A percentile compares a stretch with the other conserved stretches of the same genome.
phyloP scores from a whole-genome alignment of 2,329 filamentous ascomycete species.

The Venturia oleaginea region DNA sequence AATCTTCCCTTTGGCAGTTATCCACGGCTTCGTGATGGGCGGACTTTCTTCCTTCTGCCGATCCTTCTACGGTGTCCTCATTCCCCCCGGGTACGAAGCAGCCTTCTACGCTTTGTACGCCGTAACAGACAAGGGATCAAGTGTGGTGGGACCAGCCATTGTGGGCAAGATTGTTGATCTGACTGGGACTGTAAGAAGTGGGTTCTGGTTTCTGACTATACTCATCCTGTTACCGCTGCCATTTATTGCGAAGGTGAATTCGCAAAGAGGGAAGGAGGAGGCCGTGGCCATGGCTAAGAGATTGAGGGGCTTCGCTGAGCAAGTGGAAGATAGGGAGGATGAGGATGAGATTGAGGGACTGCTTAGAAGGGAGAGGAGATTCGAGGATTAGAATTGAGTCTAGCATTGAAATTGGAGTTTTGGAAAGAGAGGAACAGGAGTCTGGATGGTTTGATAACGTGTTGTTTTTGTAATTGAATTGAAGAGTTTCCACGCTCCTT shows the following conservation, averaged over 20 bases:
- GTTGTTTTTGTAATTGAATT: neutral
- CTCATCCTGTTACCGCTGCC: slow-evolving; percentile 71
- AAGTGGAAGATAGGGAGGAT: slow-evolving; percentile 5
- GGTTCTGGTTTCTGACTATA: slow-evolving; percentile 77
- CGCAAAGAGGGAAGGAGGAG: slow-evolving; percentile 45
- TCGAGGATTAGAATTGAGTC: neutral
- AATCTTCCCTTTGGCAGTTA: slow-evolving; percentile 76
- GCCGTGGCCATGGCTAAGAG: slow-evolving; percentile 21
- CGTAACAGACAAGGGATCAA: slow-evolving; percentile 82
- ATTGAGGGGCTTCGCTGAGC: neutral
- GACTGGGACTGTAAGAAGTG: slow-evolving; percentile 37
- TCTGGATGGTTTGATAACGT: neutral
- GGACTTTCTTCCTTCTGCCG: slow-evolving; percentile 83
- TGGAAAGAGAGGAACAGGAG: neutral
- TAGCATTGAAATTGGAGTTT: neutral
- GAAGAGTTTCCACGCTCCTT: no score
- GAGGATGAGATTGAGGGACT: neutral
- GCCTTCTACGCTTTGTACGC: slow-evolving; percentile 92
- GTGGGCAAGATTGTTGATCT: slow-evolving; percentile 80
- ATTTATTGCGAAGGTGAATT: slow-evolving; percentile 70
- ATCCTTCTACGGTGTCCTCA: slow-evolving; percentile 79
- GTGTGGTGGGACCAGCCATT: slow-evolving; percentile 80
- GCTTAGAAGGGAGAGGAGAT: neutral
- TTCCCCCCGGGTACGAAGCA: slow-evolving; percentile 83
- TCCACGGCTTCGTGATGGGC: slow-evolving; percentile 84